phyloP scores from a whole-genome alignment of 371 early-diverging fungal species.

The Mortierella sp. region DNA sequence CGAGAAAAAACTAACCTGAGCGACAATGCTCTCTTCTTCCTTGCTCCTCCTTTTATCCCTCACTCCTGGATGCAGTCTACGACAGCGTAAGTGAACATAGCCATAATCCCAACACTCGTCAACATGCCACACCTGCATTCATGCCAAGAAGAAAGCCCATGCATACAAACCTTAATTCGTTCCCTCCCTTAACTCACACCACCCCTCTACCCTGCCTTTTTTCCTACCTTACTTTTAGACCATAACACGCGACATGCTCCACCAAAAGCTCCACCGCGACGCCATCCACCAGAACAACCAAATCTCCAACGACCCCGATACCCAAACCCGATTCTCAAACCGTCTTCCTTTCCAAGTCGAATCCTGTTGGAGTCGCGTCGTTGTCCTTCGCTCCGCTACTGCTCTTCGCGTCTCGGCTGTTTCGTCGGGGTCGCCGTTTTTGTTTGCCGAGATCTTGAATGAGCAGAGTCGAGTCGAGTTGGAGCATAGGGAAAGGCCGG shows the following conservation, averaged over 20 bases:
- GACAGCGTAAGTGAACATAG: constrained; percentile 19
- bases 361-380: constrained; percentile 40
- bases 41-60: neutral
- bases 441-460: neutral
- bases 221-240: constrained; percentile 4
- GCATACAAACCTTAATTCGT: neutral
- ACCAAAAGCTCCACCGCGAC: constrained; percentile 10
- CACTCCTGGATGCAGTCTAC: constrained; percentile 15
- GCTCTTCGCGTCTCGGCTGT: neutral
- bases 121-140: neutral
- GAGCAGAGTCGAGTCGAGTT: neutral
- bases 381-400: constrained; percentile 19
- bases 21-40: neutral
- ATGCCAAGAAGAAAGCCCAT: neutral
- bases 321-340: constrained; percentile 23
- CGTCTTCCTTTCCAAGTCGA: constrained; percentile 45
- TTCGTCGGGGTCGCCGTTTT: neutral
- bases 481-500: neutral
- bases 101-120: neutral
- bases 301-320: constrained; percentile 27
- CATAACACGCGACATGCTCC: constrained; percentile 30
- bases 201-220: neutral
- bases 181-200: neutral
- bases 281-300: neutral
- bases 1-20: neutral